A percentile compares a stretch with the other conserved stretches of the same genome.
Evolutionary conservation across 768 basidiomycete genomes (phyloP).

Genomic region (Agaricus blazei): DNA sequence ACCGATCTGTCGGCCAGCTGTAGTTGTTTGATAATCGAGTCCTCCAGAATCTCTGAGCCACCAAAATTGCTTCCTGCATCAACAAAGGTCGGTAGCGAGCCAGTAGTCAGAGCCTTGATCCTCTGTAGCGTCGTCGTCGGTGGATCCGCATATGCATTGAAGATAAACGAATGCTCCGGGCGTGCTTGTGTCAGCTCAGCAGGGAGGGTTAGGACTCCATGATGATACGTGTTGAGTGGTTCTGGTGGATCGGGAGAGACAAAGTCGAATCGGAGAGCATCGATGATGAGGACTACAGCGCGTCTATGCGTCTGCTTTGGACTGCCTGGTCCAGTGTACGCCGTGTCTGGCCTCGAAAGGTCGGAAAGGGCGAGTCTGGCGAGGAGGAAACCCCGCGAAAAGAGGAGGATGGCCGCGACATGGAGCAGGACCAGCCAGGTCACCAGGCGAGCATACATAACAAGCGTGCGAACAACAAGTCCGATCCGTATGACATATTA

Average conservation of each 20-base stretch:
- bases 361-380: conserved; percentile 69
- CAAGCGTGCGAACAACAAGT: neutral
- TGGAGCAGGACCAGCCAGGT: conserved; percentile 64
- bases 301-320: conserved; percentile 67
- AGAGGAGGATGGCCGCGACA: conserved; percentile 77
- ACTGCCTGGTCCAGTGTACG: conserved; percentile 31
- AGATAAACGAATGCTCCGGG: conserved; percentile 77
- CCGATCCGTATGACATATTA: too few relatives aligned
- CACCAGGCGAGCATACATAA: conserved; percentile 24
- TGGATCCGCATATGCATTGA: conserved; percentile 88
- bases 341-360: conserved; percentile 32
- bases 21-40: conserved; percentile 80
- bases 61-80: conserved; percentile 94
- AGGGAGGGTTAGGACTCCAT: conserved; percentile 80
- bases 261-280: conserved; percentile 93
- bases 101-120: conserved; percentile 92
- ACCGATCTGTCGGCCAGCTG: conserved; percentile 56
- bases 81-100: conserved; percentile 92
- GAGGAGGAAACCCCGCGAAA: conserved; percentile 88
- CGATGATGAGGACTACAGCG: conserved; percentile 83
- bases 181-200: conserved; percentile 55
- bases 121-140: conserved; percentile 94
- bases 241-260: conserved; percentile 64
- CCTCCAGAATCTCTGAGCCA: conserved; percentile 80
- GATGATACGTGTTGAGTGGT: conserved; percentile 65